phyloP scores from a whole-genome alignment of 352 stramenopile species.

The Pilasporangium apinafurcum region DNA sequence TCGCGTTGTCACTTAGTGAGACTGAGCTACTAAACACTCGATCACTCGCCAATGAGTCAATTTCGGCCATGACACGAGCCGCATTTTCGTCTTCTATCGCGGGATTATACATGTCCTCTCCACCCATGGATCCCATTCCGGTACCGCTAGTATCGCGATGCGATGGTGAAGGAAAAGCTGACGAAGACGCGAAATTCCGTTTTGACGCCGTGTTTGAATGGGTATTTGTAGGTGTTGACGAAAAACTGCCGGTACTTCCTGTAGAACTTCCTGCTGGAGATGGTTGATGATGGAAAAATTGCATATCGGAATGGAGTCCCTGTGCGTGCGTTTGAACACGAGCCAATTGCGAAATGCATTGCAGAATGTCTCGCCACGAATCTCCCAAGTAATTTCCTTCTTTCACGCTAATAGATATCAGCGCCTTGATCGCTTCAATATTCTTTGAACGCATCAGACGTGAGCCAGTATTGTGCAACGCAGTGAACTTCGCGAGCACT shows the following conservation, averaged over 20 bases:
- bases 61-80: constrained; percentile 69
- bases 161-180: constrained; percentile 38
- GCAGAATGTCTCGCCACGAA: constrained; percentile 95
- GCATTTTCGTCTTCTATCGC: constrained; percentile 83
- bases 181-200: constrained; percentile 10
- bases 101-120: constrained; percentile 63
- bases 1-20: constrained; percentile 58
- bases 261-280: constrained; percentile 20
- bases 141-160: constrained; percentile 34
- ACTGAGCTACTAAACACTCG: constrained; percentile 89
- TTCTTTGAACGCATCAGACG: constrained; percentile 95
- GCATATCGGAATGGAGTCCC: constrained; percentile 67
- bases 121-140: constrained; percentile 12
- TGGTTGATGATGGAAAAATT: constrained; percentile 76
- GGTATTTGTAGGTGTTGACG: constrained; percentile 8
- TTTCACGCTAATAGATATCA: constrained; percentile 96
- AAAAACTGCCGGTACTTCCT: constrained; percentile 7
- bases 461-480: constrained; percentile 89
- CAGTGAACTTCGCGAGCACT: constrained; percentile 95
- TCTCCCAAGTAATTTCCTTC: constrained; percentile 97
- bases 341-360: constrained; percentile 97
- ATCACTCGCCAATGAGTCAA: constrained; percentile 86
- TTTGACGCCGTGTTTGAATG: constrained; percentile 3
- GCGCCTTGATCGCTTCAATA: constrained; percentile 95
- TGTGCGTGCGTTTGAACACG: constrained; percentile 94